phyloP scores from a whole-genome alignment of 345 rosid genomes.

The Gossypium ekmanianum region DNA sequence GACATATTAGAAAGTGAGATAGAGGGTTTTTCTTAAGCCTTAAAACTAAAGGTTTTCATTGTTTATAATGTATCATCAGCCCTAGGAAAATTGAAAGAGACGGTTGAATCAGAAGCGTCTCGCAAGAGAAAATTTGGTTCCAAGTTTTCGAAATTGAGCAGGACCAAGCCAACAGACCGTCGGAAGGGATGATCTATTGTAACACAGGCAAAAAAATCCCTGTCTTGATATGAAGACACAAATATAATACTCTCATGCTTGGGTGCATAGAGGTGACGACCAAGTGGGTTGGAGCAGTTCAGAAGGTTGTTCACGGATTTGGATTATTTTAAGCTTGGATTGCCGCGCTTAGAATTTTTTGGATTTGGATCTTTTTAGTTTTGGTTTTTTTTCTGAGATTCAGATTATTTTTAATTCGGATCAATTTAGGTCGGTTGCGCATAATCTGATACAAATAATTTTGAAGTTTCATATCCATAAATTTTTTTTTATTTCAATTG shows the following conservation, averaged over 20 bases:
- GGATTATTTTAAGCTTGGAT: too few relatives aligned
- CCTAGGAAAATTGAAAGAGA: constrained; percentile 69
- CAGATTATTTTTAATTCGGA: too few relatives aligned
- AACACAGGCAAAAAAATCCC: not conserved
- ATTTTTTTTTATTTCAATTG: too few relatives aligned
- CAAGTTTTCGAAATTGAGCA: constrained; percentile 39
- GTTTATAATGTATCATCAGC: constrained; percentile 37
- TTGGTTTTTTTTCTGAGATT: too few relatives aligned
- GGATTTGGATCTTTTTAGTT: too few relatives aligned
- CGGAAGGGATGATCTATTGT: constrained; percentile 11
- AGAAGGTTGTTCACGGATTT: too few relatives aligned
- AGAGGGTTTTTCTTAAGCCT: too few relatives aligned
- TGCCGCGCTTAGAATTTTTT: too few relatives aligned
- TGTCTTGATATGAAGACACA: not conserved
- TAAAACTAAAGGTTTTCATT: constrained; percentile 6
- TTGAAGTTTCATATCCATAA: too few relatives aligned
- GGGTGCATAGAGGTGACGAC: not conserved
- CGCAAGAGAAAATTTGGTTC: constrained; percentile 44
- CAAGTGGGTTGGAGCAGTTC: too few relatives aligned
- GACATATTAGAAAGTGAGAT: not conserved
- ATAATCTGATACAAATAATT: too few relatives aligned
- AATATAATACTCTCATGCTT: not conserved
- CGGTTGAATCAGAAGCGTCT: constrained; percentile 59
- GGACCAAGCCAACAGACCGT: constrained; percentile 19
- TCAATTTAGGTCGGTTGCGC: too few relatives aligned